A percentile compares a stretch with the other conserved stretches of the same genome.
Evolutionary conservation across 495 filamentous ascomycete species (phyloP).

Genomic region (Tuber borchii): DNA sequence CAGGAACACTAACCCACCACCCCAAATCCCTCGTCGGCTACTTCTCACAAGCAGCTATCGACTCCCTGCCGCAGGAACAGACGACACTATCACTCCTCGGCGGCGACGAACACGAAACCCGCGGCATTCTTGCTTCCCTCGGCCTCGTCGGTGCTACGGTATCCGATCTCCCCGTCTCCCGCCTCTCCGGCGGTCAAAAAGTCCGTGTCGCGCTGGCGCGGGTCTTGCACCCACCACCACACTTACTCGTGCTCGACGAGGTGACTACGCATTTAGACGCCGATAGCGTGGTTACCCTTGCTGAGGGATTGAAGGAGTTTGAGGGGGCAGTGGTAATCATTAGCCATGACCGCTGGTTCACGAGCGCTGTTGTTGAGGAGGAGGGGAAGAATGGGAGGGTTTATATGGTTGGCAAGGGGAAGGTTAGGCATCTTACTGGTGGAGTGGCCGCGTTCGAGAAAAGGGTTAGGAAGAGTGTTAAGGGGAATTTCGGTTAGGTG

Average conservation of each 20-base stretch:
- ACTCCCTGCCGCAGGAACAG: conserved; percentile 51
- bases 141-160: conserved; percentile 60
- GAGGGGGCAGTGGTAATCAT: conserved; percentile 66
- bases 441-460: conserved; percentile 62
- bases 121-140: conserved; percentile 57
- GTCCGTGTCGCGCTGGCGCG: conserved; percentile 68
- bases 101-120: conserved; percentile 55
- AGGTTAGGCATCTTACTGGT: conserved; percentile 51
- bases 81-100: conserved; percentile 57
- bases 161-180: conserved; percentile 61
- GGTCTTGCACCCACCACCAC: conserved; percentile 60
- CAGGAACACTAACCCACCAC: conserved; percentile 57
- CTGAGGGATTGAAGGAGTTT: conserved; percentile 58
- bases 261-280: conserved; percentile 81
- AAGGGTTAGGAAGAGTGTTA: conserved; percentile 53
- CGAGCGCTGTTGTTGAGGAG: conserved; percentile 63
- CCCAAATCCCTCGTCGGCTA: conserved; percentile 61
- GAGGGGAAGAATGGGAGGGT: conserved; percentile 50
- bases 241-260: conserved; percentile 73
- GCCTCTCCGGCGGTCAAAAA: conserved; percentile 69
- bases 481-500: neutral
- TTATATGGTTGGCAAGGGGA: conserved; percentile 55
- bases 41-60: conserved; percentile 72
- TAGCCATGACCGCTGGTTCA: conserved; percentile 70
- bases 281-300: conserved; percentile 64